Conservation (phyloP, 1,284 basidiomycete species). For the Taiwanofungus camphoratus region DNA sequence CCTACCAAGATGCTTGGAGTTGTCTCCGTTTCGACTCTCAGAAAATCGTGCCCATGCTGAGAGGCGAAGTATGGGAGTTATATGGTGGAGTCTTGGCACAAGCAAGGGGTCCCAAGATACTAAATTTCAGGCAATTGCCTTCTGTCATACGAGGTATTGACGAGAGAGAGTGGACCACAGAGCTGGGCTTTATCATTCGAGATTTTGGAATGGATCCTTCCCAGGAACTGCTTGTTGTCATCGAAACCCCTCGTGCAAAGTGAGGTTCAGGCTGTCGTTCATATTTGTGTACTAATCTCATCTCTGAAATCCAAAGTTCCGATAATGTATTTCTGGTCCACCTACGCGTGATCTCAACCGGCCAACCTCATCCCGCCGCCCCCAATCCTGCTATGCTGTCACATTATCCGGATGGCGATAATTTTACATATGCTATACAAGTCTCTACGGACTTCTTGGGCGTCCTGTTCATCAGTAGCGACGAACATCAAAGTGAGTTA, state of each 20-base stretch:
- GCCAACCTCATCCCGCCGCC: constrained; percentile 40
- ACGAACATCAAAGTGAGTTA: constrained; percentile 35
- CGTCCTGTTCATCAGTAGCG: constrained; percentile 34
- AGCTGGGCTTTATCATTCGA: constrained; percentile 36
- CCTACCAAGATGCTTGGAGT: constrained; percentile 44
- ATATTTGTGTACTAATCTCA: constrained; percentile 1
- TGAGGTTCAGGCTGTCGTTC: background rate
- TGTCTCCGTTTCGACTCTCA: constrained; percentile 34
- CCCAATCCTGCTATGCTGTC: constrained; percentile 29
- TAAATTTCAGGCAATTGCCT: constrained; percentile 45
- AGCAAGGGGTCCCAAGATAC: constrained; percentile 23
- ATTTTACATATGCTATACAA: constrained; percentile 39
- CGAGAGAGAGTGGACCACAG: constrained; percentile 41
- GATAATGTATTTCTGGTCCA: constrained; percentile 30
- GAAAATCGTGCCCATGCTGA: constrained; percentile 33
- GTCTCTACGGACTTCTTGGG: constrained; percentile 43
- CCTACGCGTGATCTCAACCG: constrained; percentile 41
- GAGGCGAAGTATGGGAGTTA: constrained; percentile 43
- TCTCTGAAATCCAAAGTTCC: background rate
- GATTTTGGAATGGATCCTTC: constrained; percentile 62
- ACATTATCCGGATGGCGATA: constrained; percentile 16
- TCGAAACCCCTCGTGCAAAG: constrained; percentile 30
- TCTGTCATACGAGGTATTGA: constrained; percentile 42
- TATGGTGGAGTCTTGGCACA: constrained; percentile 56
- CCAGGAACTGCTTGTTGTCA: constrained; percentile 51